Base-by-base conservation (phyloP, 345 rosid genomes). In the Corchorus capsularis region DNA sequence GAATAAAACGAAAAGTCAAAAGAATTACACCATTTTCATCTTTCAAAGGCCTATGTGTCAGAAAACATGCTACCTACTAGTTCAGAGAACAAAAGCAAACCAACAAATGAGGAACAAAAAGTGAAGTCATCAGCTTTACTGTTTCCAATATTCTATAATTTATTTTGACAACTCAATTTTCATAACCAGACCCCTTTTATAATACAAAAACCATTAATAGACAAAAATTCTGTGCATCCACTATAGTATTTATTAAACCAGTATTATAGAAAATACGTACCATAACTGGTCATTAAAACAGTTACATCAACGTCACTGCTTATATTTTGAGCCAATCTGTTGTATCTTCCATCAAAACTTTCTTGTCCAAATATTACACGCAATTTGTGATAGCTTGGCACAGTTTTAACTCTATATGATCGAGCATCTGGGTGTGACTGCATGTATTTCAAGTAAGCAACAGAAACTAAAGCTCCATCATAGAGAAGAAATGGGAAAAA, bases 351-450 rank as follows among this genome's bases (percentile, higher is more conserved):
- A 84, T 82, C 89, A 34, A 72, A 78, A 54, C 60, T 78, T 81
- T 92, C 93, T 80, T 87, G 85, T 75, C 92, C 93, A 79, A 92
- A 91, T 77, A 94, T 87, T n/a, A 84, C 84, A 80, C 86, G 83
- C 70, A 92, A 84, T 78, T 94, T 94, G 75, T 83, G 87, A 79
- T 88, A 94, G 83, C 86, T 80, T 22, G 94, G 93, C 71, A 94
- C 87, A 27, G 92, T 94, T 86, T 87, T 94, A 63, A 94, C 93
- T 83, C 95, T 89, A 79, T 84, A 90, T 49, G 94, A 81, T 80
- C 98, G 83, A 80, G 93, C 93, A 87, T 91, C 96, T 73, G 97
- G 97, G 82, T 89, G 94, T 79, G 78, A 91, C 97, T 94, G 88
- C 82, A 82, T 70, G 72, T 13, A 63, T 56, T 32, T 57, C 68